Evolutionary conservation across 164 flowering plant species (phyloP), one percentile per base, ranked within the genome.

Genomic region (Cinnamomum micranthum): DNA sequence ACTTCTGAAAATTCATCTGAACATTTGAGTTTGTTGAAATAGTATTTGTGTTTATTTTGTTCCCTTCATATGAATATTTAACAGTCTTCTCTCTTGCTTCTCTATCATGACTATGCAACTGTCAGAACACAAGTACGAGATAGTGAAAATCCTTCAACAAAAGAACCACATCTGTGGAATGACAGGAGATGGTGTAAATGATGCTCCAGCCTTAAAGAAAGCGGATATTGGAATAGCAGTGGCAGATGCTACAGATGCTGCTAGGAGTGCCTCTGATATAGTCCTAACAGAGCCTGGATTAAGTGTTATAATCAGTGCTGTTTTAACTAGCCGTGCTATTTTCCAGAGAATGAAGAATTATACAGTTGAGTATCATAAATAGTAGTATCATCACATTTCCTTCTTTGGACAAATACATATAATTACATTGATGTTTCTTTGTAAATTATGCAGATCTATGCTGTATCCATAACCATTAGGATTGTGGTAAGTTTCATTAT

Each of bases 171-270:
- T 91, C 33, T 86, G 88, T 72, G 98, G 98, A 78, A 93, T 93
- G 98, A 93, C 98, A 63, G 98, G 98, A 74, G 96, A 91, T 77
- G 98, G 98, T 73, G 98, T 93, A 31, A 93, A 93, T 82, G 97
- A 93, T 80, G 96, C 97, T 19, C 97, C 97, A 52, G 95, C 97
- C 67, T 80, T 92, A 69, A 92, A 92, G 89, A 91, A 91, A 78
- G 97, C 97, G 76, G 97, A 92, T 76, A 92, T 92, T 69, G 95
- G 97, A 74, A 92, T 92, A 80, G 97, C 95, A 72, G 97, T 92
- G 50, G 86, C 92, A 22, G 95, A 92, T 88, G 83, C 94, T 69
- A 92, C 97, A 28, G 95, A 92, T 86, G 97, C 95, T 68, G 97
- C 97, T 66, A 90, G 95, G 83, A 79, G 91, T 81, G 95, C 97